A percentile compares a stretch with the other conserved stretches of the same genome.
Evolutionary conservation across 768 basidiomycete genomes (phyloP).

Genomic region (Rhizopogon vinicolor): DNA sequence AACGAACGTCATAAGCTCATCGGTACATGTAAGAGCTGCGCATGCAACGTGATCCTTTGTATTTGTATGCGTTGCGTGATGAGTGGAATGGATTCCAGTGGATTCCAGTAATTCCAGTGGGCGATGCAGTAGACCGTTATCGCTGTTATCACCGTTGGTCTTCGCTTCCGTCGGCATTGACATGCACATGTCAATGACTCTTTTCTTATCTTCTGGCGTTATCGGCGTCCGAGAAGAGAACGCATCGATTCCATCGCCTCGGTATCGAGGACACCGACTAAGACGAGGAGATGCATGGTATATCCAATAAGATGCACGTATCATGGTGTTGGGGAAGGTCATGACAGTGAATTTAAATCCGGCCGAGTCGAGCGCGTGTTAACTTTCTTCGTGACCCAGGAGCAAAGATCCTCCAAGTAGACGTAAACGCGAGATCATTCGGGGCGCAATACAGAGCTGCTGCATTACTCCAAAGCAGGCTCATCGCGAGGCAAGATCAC

Average conservation of each 20-base stretch:
- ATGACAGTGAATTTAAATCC: background rate
- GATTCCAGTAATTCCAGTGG: too few relatives aligned
- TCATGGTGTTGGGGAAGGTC: too few relatives aligned
- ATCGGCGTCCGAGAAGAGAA: background rate
- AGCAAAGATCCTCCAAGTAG: background rate
- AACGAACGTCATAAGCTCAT: too few relatives aligned
- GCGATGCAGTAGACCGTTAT: background rate
- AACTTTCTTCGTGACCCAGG: background rate
- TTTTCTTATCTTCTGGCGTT: constrained; percentile 1
- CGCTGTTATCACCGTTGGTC: background rate
- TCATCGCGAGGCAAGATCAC: background rate
- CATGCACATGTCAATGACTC: background rate
- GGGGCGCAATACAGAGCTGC: background rate
- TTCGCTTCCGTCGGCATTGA: background rate
- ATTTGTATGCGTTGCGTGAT: background rate
- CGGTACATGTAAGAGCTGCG: background rate
- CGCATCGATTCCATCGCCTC: background rate
- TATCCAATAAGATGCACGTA: background rate
- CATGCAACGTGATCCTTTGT: background rate
- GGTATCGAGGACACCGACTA: background rate
- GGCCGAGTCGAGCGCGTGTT: background rate
- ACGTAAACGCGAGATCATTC: background rate
- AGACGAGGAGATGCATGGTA: background rate
- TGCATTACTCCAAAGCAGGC: background rate
- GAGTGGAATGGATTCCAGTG: background rate